These are phyloP conservation scores for Cutaneotrichosporon spelunceum DNA, from an alignment of 1,284 basidiomycete species.

Conservation along the genomic window DNA sequence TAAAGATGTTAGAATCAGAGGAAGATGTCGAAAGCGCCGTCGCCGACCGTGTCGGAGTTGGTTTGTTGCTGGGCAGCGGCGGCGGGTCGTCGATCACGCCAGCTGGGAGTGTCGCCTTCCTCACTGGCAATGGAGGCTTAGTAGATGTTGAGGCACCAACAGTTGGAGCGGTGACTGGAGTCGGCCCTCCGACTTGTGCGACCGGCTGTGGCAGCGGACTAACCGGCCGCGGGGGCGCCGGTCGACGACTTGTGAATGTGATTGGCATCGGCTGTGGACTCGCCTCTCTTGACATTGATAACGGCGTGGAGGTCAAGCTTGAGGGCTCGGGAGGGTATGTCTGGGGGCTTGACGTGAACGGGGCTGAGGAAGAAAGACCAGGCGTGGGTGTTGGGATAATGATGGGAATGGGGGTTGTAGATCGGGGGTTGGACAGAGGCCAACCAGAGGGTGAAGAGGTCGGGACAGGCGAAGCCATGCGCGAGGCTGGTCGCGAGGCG, in stretches of 20 bases:
- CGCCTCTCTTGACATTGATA: not conserved
- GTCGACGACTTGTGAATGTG: not conserved
- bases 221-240: not conserved
- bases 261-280: not conserved
- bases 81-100: slow-evolving; percentile 5
- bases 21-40: not conserved
- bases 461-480: slow-evolving; percentile 9
- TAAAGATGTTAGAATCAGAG: not conserved
- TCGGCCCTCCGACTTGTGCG: not conserved
- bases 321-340: not conserved
- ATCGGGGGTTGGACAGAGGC: slow-evolving; percentile 10
- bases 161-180: not conserved
- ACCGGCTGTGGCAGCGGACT: not conserved
- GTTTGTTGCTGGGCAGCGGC: slow-evolving; percentile 13
- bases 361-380: not conserved
- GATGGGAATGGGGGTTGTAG: not conserved
- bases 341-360: not conserved
- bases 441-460: not conserved
- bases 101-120: slow-evolving; percentile 9
- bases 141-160: not conserved
- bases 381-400: not conserved
- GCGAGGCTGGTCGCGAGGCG: slow-evolving; percentile 11
- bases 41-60: not conserved
- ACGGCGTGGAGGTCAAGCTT: not conserved
- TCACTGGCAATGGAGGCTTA: slow-evolving; percentile 16